Evolutionary conservation across 2,329 filamentous ascomycete genomes (phyloP).

Genomic region (Sarocladium kiliense): DNA sequence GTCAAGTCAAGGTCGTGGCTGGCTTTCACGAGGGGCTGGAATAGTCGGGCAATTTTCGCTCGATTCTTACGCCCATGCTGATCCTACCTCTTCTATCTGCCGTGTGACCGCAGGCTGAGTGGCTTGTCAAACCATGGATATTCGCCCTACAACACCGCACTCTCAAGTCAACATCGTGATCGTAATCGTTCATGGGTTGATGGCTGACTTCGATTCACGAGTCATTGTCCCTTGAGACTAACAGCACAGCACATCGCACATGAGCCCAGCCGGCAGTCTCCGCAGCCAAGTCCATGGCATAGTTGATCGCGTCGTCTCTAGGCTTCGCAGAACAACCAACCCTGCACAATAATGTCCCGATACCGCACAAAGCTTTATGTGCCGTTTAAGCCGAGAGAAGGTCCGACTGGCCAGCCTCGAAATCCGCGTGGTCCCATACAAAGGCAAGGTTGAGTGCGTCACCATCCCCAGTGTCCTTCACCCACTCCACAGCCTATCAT

Average conservation of each 20-base stretch:
- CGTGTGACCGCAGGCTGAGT: neutral
- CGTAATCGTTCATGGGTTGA: no score
- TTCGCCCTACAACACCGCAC: no score
- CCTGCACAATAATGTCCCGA: neutral
- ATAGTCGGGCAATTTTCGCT: neutral
- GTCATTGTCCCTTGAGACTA: no score
- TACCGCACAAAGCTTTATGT: neutral
- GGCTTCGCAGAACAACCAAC: neutral
- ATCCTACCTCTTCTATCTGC: neutral
- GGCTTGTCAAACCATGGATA: neutral
- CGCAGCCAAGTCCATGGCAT: neutral
- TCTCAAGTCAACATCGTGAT: no score
- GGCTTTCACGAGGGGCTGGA: no score
- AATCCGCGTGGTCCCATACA: neutral
- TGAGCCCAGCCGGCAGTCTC: neutral
- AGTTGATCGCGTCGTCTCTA: neutral
- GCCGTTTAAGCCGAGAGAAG: conserved; percentile 7
- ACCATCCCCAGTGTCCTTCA: neutral
- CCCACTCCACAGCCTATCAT: neutral
- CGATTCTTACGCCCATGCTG: neutral
- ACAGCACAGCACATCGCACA: no score
- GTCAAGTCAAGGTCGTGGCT: no score
- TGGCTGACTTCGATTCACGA: no score
- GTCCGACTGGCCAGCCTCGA: neutral
- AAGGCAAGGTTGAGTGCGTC: neutral